Evolutionary conservation across 2,329 filamentous ascomycete genomes (phyloP).

Genomic region (Colletotrichum tabaci): DNA sequence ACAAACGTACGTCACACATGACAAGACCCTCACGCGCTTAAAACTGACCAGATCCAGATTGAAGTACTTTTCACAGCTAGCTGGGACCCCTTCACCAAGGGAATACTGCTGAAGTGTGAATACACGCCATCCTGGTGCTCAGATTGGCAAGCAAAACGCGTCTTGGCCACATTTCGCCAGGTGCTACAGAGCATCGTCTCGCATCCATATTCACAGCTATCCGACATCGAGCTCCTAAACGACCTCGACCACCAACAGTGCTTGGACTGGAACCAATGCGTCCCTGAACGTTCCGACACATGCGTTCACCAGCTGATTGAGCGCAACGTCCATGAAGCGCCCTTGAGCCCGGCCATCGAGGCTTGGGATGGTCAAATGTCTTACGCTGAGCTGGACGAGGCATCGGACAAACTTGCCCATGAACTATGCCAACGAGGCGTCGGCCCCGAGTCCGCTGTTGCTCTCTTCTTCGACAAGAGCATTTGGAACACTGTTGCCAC

Average conservation of each 20-base stretch:
- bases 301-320: constrained; percentile 20
- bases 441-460: constrained; percentile 39
- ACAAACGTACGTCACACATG: background rate
- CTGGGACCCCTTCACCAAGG: constrained; percentile 15
- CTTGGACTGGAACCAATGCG: constrained; percentile 12
- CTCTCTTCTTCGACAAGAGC: constrained; percentile 50
- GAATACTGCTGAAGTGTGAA: constrained; percentile 19
- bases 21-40: rapidly evolving
- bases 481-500: constrained; percentile 46
- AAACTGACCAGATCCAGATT: constrained; percentile 1
- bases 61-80: constrained; percentile 21
- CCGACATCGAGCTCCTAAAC: constrained; percentile 24
- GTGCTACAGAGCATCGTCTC: constrained; percentile 18
- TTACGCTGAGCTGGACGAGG: constrained; percentile 45
- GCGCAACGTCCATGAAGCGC: constrained; percentile 4
- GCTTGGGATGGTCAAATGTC: constrained; percentile 47
- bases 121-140: constrained; percentile 10
- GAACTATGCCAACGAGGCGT: constrained; percentile 11
- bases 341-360: constrained; percentile 42
- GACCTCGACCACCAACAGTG: constrained; percentile 20
- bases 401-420: constrained; percentile 43
- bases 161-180: constrained; percentile 15
- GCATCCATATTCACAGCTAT: constrained; percentile 11
- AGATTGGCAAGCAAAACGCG: constrained; percentile 21
- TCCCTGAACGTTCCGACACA: background rate